These are phyloP conservation scores for Coelastrella sp. DNA, from an alignment of 139 green algal species.

Conservation along the genomic window DNA sequence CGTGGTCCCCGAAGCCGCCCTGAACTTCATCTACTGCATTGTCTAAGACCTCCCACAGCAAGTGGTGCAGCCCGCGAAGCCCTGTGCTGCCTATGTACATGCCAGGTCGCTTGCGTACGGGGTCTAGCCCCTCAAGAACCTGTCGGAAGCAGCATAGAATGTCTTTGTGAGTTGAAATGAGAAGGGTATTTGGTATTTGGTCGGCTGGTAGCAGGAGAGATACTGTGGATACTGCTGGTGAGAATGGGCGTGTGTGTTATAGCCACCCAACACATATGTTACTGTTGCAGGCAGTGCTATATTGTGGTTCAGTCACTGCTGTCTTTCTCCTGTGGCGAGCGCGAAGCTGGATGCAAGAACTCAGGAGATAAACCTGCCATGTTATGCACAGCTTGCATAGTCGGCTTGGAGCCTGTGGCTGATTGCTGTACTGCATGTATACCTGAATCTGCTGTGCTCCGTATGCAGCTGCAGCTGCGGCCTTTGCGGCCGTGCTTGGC, in stretches of 20 bases:
- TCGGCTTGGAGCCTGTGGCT: not conserved
- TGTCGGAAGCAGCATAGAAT: slow-evolving; percentile 35
- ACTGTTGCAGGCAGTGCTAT: no score
- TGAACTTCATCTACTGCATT: slow-evolving; percentile 91
- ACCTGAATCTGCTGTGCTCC: slow-evolving; percentile 48
- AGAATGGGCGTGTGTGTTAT: no score
- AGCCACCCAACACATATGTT: no score
- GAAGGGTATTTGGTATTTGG: not conserved
- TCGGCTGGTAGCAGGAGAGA: not conserved
- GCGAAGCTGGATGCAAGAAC: no score
- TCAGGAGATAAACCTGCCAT: not conserved
- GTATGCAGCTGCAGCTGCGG: slow-evolving; percentile 30
- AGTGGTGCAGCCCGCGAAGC: slow-evolving; percentile 93
- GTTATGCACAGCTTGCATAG: not conserved
- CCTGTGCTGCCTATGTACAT: slow-evolving; percentile 99
- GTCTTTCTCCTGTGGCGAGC: no score
- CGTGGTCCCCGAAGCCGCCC: slow-evolving; percentile 79
- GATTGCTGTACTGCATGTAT: not conserved
- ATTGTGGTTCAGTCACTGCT: no score
- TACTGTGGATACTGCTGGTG: not conserved
- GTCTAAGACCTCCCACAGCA: slow-evolving; percentile 99
- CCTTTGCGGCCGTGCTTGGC: not conserved
- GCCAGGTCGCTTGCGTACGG: slow-evolving; percentile 96
- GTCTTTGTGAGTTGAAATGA: not conserved
- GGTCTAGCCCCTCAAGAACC: slow-evolving; percentile 98